Percentiles rank a stretch among this genome's conserved stretches.
These are phyloP conservation scores for Lepidium didymum DNA, from an alignment of 345 rosid species.

Conservation along the genomic window DNA sequence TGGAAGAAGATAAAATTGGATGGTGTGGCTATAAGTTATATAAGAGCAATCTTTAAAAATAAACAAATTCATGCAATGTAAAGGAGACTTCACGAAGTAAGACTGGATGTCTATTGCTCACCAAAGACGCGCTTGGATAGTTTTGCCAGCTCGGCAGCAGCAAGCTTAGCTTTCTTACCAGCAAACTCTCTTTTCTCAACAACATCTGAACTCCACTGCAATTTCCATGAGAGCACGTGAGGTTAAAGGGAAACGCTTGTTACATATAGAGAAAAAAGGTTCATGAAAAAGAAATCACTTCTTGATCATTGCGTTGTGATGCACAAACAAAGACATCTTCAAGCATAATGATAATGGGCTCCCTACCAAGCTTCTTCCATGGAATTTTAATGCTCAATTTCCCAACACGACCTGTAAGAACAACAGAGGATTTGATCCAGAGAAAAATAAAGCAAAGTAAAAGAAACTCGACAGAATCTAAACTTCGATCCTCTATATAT, in stretches of 20 bases:
- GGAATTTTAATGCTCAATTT: constrained; percentile 70
- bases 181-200: constrained; percentile 81
- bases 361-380: constrained; percentile 77
- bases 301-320: constrained; percentile 66
- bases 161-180: constrained; percentile 87
- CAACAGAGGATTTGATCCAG: not conserved
- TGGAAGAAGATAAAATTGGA: constrained; percentile 28
- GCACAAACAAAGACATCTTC: constrained; percentile 73
- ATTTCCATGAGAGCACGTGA: not conserved
- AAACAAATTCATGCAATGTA: not conserved
- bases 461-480: not conserved
- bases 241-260: not conserved
- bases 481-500: not conserved
- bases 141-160: constrained; percentile 85
- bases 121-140: constrained; percentile 66
- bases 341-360: constrained; percentile 55
- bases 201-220: constrained; percentile 73
- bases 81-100: not conserved
- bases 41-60: not conserved
- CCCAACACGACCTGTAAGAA: constrained; percentile 53
- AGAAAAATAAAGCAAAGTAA: not conserved
- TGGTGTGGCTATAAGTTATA: not conserved
- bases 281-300: constrained; percentile 31
- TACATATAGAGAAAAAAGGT: not conserved
- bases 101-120: constrained; percentile 30